Evolutionary conservation across 2,329 filamentous ascomycete genomes (phyloP), one percentile per base, ranked within the genome.

Genomic region (Cyclaneusma minus): DNA sequence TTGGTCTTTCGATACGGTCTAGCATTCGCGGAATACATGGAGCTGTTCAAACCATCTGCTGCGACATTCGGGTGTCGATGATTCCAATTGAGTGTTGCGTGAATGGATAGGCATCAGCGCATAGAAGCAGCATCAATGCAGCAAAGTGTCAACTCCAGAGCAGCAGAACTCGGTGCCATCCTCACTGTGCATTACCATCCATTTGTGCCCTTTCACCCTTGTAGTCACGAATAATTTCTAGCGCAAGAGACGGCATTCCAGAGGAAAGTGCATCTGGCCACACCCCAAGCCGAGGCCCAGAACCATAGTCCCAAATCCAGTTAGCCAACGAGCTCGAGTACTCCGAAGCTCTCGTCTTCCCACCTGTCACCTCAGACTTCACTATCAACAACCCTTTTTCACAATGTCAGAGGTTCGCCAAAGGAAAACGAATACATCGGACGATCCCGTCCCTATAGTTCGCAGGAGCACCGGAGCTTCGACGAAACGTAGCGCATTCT

Each of bases 1-100:
- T 44, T 42, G 43, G 43, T 37, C 37, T 37, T 43, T 32, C 24
- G 38, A 38, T 35, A 33, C 27, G 23, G 25, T 8, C 8, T 9
- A 24, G 9, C 12, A 7, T 13, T 13, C 22, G 4, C 12, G 6
- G 11, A 7, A 14, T 12, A 16, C 7, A 11, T 17, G 9, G n/a
- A n/a, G 24, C 11, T n/a, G 12, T 17, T 11, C n/a, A n/a, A 18
- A 10, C 24, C 11, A 17, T n/a, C 12, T 13, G 13, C 11, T 24
- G 16, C 22, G 5, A 15, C 10, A 24, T 6, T 24, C 14, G 22
- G 22, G 13, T 13, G 14, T 9, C 22, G 5, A 24, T 15, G 14
- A 24, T 10, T 15, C 14, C 5, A 24, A 24, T 13, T 24, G 22
- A 24, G 14, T 11, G 22, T 5, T 15, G 5, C 13, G n/a, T 15